Base-by-base conservation (phyloP, 768 basidiomycete species). In the Leucosporidium scottii region DNA sequence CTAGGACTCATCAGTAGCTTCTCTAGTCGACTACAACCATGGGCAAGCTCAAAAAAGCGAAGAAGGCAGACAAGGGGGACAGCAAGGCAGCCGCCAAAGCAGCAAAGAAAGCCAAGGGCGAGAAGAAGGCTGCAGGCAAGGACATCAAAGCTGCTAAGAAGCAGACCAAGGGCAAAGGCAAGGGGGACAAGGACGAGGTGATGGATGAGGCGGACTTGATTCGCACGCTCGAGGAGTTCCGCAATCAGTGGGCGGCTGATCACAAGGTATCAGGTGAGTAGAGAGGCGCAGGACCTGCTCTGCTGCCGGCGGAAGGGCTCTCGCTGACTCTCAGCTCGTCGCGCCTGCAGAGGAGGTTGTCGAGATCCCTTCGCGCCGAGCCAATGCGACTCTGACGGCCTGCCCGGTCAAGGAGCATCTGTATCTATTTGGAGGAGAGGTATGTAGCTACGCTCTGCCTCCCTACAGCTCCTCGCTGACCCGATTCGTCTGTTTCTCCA, bases 281-380 rank as follows among this genome's bases (percentile, higher is more conserved):
- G 23, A 1, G 18, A 23, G 17, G 12, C 30, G 68, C 49, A 48
- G 54, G 4, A 62, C 13, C 34, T 27, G 36, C 60, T 47, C 6
- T 31, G 13, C 34, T 34, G 55, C 28, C 18, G 20, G 12, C 17
- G 44, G 17, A 31, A 20, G 21, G 30, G 18, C 44, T n/a, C 10
- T 28, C 47, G 23, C 36, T 25, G 23, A n/a, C 44, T 20, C 61
- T 75, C 70, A 64, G 60, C 44, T n/a, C 88, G 91, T 75, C 85
- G 82, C 4, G 88, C 90, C n/a, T n/a, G 89, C 87, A 0, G 91
- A 93, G 76, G 90, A 93, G 76, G 80, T 89, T 2, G 88, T 87
- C 0, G 84, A 87, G 89, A 0, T 90, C 91, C 91, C 91, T 0
- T 87, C 86, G 59, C 81, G 89, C 59, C 83, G 92, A 51, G 90